These are phyloP conservation scores for Tausonia pullulans DNA, from an alignment of 1,284 basidiomycete species.

Conservation along the genomic window DNA sequence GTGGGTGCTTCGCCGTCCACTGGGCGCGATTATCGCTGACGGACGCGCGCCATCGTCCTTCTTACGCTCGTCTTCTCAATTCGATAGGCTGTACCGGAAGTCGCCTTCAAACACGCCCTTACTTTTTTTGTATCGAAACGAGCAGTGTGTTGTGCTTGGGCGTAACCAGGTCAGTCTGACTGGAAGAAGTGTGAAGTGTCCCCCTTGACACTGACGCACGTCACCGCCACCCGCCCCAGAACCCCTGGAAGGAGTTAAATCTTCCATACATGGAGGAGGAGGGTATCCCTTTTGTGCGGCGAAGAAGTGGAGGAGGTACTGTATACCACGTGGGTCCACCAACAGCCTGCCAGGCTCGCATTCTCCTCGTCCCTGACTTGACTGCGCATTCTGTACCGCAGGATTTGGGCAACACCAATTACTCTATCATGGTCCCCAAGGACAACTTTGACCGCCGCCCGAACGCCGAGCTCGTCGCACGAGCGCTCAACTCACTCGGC, in stretches of 20 bases:
- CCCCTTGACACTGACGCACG: background rate
- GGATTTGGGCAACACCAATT: slow-evolving; percentile 97
- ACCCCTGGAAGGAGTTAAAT: slow-evolving; percentile 96
- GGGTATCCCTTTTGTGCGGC: slow-evolving; percentile 67
- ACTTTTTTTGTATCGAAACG: slow-evolving; percentile 78
- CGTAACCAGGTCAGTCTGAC: slow-evolving; percentile 53
- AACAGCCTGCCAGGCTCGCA: background rate
- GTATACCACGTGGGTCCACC: slow-evolving; percentile 75
- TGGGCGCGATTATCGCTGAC: slow-evolving; percentile 9
- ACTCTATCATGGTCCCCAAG: slow-evolving; percentile 82
- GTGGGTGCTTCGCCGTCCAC: slow-evolving; percentile 39
- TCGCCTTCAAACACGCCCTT: slow-evolving; percentile 55
- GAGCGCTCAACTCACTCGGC: slow-evolving; percentile 61
- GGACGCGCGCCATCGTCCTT: background rate
- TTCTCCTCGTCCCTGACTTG: background rate
- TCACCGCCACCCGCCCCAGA: slow-evolving; percentile 40
- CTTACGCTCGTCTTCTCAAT: background rate
- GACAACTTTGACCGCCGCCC: slow-evolving; percentile 64
- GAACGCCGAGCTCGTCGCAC: slow-evolving; percentile 66
- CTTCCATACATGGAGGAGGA: slow-evolving; percentile 42
- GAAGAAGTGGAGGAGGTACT: slow-evolving; percentile 91
- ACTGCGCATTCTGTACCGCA: slow-evolving; percentile 31
- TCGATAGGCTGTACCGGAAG: slow-evolving; percentile 67
- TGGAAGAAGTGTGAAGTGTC: background rate
- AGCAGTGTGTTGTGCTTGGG: slow-evolving; percentile 85